Conservation (phyloP, 371 early-diverging fungal species). For the Apophysomyces sp. region DNA sequence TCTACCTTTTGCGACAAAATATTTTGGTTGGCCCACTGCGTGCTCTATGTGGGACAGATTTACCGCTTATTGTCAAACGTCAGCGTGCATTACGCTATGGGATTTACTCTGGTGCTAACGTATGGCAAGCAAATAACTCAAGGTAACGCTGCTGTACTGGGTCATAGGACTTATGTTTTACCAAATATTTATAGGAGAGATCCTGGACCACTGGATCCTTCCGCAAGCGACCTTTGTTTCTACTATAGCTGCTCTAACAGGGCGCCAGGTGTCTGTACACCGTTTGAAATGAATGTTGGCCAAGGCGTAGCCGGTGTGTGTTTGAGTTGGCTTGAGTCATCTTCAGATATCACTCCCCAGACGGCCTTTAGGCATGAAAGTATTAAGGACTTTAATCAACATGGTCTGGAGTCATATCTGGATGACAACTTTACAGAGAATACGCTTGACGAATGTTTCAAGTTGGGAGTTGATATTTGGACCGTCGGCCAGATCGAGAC, state of each 20-base stretch:
- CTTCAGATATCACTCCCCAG: conserved; percentile 28
- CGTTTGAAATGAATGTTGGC: conserved; percentile 67
- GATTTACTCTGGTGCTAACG: neutral
- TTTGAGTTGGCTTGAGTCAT: conserved; percentile 47
- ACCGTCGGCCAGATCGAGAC: conserved; percentile 61
- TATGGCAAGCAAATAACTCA: neutral
- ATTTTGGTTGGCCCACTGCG: conserved; percentile 49
- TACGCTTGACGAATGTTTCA: conserved; percentile 23
- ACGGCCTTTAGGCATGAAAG: conserved; percentile 24
- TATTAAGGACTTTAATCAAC: conserved; percentile 6
- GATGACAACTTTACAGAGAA: conserved; percentile 18
- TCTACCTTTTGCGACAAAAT: conserved; percentile 69
- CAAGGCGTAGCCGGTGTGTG: conserved; percentile 73
- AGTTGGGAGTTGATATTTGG: conserved; percentile 71
- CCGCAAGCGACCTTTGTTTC: conserved; percentile 26
- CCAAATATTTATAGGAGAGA: neutral
- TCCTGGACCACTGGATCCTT: neutral
- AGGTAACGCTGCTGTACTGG: neutral
- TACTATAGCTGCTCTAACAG: conserved; percentile 45
- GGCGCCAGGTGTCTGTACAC: conserved; percentile 42
- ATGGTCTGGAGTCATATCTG: conserved; percentile 13
- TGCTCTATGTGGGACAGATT: conserved; percentile 55
- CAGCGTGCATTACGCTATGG: conserved; percentile 55
- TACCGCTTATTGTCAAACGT: conserved; percentile 40
- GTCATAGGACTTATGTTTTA: neutral